A percentile compares a stretch with the other conserved stretches of the same genome.
These are phyloP conservation scores for Globisporangium paddicum DNA, from an alignment of 352 stramenopile species.

Conservation along the genomic window DNA sequence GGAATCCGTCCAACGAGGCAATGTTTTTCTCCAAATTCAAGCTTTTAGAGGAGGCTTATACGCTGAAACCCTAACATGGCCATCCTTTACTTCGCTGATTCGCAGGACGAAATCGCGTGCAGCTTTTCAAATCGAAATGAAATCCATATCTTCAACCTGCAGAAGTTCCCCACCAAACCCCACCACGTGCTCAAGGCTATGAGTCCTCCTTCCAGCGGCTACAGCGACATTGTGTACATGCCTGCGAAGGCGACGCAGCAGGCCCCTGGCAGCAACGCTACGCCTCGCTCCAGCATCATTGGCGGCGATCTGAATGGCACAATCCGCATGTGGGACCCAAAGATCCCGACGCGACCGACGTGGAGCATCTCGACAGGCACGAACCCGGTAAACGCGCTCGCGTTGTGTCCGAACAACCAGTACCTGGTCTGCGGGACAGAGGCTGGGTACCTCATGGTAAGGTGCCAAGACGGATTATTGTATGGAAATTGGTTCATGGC, in stretches of 20 bases:
- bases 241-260: background rate
- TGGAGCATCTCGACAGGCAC: constrained; percentile 53
- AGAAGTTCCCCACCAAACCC: constrained; percentile 63
- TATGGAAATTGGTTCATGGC: background rate
- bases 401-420: constrained; percentile 39
- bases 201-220: constrained; percentile 66
- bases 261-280: constrained; percentile 5
- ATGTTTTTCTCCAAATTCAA: too few relatives aligned
- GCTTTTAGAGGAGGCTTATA: background rate
- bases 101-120: constrained; percentile 67
- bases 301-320: constrained; percentile 58
- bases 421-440: constrained; percentile 60
- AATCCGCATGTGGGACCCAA: constrained; percentile 63
- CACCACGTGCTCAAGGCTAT: constrained; percentile 55
- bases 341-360: constrained; percentile 39
- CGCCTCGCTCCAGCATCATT: constrained; percentile 27
- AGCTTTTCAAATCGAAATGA: constrained; percentile 72
- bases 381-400: constrained; percentile 42
- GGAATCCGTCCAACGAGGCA: constrained; percentile 72
- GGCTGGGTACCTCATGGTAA: constrained; percentile 49
- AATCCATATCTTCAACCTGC: constrained; percentile 68
- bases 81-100: background rate
- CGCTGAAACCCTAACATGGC: background rate
- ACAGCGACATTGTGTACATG: constrained; percentile 74
- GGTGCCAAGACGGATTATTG: background rate